These are phyloP conservation scores for Sporothrix pseudoabietina DNA, from an alignment of 2,329 filamentous ascomycete genomes.

Conservation along the genomic window DNA sequence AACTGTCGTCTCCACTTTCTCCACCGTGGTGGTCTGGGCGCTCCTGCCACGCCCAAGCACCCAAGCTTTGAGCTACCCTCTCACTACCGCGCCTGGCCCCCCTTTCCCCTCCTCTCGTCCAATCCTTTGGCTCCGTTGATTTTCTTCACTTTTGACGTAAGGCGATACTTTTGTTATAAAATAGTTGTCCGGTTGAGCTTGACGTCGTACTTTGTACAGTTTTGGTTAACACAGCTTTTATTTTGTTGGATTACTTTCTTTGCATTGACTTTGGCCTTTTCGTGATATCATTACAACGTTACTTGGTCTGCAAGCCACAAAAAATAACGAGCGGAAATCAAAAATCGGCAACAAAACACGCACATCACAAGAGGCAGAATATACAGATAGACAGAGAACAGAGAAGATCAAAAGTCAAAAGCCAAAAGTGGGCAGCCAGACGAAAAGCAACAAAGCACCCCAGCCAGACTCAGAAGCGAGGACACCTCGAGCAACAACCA, in stretches of 20 bases:
- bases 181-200: neutral
- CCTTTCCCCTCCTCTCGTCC: neutral
- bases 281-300: constrained; percentile 16
- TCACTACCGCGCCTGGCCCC: neutral
- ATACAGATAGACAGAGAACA: neutral
- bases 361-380: neutral
- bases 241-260: neutral
- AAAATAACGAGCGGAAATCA: neutral
- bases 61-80: neutral
- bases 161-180: neutral
- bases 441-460: neutral
- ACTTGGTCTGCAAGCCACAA: constrained; percentile 14
- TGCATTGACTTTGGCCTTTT: neutral
- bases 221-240: neutral
- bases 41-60: neutral
- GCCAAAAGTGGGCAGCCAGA: no score
- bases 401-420: neutral
- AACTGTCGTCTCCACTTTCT: constrained; percentile 1
- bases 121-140: neutral
- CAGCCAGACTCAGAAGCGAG: neutral
- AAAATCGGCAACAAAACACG: neutral
- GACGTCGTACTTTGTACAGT: neutral
- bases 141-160: neutral
- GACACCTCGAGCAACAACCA: neutral
- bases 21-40: neutral